Conservation (phyloP, 1,139 yeast genomes). For the Geotrichum histeridarum region DNA sequence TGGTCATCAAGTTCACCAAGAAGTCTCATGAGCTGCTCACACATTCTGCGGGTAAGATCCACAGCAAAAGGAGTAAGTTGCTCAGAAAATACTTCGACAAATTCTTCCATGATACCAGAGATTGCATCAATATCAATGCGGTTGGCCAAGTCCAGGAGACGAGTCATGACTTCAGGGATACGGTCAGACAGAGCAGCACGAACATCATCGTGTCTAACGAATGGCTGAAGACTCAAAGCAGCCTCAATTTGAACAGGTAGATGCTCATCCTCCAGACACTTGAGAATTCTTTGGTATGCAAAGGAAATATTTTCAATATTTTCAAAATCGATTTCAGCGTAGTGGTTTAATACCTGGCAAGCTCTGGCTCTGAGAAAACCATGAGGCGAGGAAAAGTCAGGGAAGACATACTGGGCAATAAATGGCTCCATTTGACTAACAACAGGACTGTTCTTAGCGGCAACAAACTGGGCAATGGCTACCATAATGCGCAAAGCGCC, state of each 20-base stretch:
- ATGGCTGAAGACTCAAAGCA: conserved; percentile 79
- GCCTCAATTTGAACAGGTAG: conserved; percentile 82
- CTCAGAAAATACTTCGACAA: conserved; percentile 82
- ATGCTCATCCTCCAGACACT: conserved; percentile 51
- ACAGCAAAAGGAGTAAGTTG: conserved; percentile 93
- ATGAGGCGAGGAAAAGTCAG: conserved; percentile 59
- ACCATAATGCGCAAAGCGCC: conserved; percentile 79
- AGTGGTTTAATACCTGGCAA: conserved; percentile 68
- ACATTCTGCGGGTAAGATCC: conserved; percentile 72
- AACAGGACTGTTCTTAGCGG: conserved; percentile 51
- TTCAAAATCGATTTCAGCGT: conserved; percentile 58
- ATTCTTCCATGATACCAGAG: conserved; percentile 90
- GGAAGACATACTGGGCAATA: conserved; percentile 59
- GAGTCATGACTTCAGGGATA: conserved; percentile 79
- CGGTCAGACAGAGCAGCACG: conserved; percentile 60
- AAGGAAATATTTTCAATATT: conserved; percentile 47
- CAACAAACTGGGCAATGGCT: conserved; percentile 57
- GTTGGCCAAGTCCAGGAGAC: conserved; percentile 66
- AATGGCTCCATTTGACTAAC: conserved; percentile 64
- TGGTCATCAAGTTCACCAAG: conserved; percentile 60
- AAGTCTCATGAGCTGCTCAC: conserved; percentile 72
- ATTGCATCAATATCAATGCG: conserved; percentile 83
- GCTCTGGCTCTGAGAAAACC: conserved; percentile 83
- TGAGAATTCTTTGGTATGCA: conserved; percentile 63
- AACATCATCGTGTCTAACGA: conserved; percentile 60